Evolutionary conservation across 441 rosid species (phyloP), one percentile per base, ranked within the genome.

Genomic region (Cnidoscolus chayamansa): DNA sequence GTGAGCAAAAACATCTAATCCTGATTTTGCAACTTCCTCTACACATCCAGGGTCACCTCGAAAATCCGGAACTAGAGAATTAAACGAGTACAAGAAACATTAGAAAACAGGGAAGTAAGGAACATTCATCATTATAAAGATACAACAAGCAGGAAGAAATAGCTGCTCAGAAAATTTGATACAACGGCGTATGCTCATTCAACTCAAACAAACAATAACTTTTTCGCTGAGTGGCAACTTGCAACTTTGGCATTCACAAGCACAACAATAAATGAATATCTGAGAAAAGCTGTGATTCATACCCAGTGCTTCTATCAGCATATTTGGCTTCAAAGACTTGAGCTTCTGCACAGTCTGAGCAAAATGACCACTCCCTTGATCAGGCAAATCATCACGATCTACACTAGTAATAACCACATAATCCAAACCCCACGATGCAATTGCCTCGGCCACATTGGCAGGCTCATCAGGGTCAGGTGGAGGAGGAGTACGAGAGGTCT

Each of bases 361-460:
- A 72, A 93, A 95, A 85, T 93, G 98, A 2, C 82, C 85, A 79
- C 98, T 90, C 56, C 98, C 99, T 70, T 95, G 98, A 84, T 95
- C 98, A 63, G 88, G 79, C 70, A 95, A 82, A 84, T 93, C 99
- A 76, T 95, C 99, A 43, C 97, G 85, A 71, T 95, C 98, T 7
- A 95, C 99, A 67, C 99, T 95, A 66, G 99, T 95, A 72, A 93
- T 91, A 74, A 95, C 99, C 32, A 93, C 92, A 72, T 93, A 95
- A 77, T 95, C 98, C 78, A 95, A 86, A 40, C 99, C 99, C 99
- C 99, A 95, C 0, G 97, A 91, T 3, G 95, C 98, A 83, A 94
- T 88, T 1, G 98, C 99, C 86, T 93, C 89, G 15, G 97, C 97
- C 61, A 92, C 97, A 81, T 94, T 94, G 60, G 82, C 66, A 0